Base-by-base conservation (phyloP, 2,329 filamentous ascomycete species). In the Cordyceps fumosorosea region DNA sequence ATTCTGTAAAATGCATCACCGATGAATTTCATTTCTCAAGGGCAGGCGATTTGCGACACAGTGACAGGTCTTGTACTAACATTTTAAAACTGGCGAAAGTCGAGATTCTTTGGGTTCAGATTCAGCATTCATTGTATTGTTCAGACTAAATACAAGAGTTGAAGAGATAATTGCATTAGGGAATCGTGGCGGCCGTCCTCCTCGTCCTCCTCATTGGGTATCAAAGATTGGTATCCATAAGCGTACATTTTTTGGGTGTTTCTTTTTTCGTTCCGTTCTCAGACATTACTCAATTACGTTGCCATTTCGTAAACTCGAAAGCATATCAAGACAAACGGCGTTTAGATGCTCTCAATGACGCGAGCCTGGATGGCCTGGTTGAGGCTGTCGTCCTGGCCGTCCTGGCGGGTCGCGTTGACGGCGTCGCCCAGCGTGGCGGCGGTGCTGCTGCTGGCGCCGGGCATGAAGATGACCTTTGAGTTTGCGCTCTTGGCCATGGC, bases 401-500 rank as follows among this genome's bases (percentile, higher is more conserved):
- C 29, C 29, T 50, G 32, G 56, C 71, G 69, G 5, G 69, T 70
- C 42, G 72, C 67, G 64, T 73, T 67, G 45, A 73, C 65, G 32
- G 83, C 78, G 20, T 81, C 62, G 61, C 77, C 75, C 67, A 83
- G 74, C 47, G 76, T 73, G 62, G 67, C 71, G 63, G 67, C 71
- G 64, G 70, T 86, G 76, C 89, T 84, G 66, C 72, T 76, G 53
- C 69, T 67, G 37, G 75, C 72, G 11, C 80, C 85, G 11, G 89
- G 89, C 70, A 95, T 71, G 81, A 93, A 95, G 70, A 95, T 93
- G 70, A 95, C 89, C 78, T 96, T 96, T 78, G 83, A 87, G 77
- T 93, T 96, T 54, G 92, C 91, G 0, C 86, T 85, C 84, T 97
- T 98, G 69, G 95, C 95, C 93, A 99, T 99, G 48, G 91, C 85